Evolutionary conservation across 2,329 filamentous ascomycete genomes (phyloP).

Genomic region (Bipolaris oryzae): DNA sequence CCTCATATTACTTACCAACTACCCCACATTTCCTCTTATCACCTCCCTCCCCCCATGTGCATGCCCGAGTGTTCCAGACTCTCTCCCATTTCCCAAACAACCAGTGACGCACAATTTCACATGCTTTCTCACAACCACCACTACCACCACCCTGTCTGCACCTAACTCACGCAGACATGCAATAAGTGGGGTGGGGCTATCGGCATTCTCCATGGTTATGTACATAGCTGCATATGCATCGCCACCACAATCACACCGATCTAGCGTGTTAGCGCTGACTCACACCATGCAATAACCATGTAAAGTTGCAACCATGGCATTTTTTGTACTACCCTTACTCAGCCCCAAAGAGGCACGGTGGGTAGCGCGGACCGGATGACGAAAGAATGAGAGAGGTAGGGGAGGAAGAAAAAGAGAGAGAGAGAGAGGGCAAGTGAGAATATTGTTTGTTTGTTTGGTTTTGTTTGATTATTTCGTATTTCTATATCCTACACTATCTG

Average conservation of each 20-base stretch:
- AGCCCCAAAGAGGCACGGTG: neutral
- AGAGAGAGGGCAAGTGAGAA: neutral
- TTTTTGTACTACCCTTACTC: neutral
- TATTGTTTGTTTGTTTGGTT: slow-evolving; percentile 4
- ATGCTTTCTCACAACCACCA: too few species aligned
- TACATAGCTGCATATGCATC: neutral
- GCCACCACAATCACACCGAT: neutral
- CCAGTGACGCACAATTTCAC: too few species aligned
- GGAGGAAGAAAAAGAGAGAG: neutral
- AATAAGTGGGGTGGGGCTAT: too few species aligned
- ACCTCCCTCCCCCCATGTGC: too few species aligned
- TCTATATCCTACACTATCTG: slow-evolving; percentile 41
- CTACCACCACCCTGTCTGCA: too few species aligned
- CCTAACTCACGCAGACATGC: too few species aligned
- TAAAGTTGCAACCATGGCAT: too few species aligned
- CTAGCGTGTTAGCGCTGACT: neutral
- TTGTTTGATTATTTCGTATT: slow-evolving; percentile 13
- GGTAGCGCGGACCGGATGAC: neutral
- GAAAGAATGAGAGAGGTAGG: neutral
- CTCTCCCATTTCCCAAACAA: neutral
- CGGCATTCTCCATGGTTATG: too few species aligned
- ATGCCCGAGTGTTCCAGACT: too few species aligned
- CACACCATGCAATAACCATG: neutral
- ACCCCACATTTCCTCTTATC: too few species aligned
- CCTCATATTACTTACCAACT: too few species aligned